phyloP scores from a whole-genome alignment of 1,284 basidiomycete genomes.

The Heterobasidion occidentale region DNA sequence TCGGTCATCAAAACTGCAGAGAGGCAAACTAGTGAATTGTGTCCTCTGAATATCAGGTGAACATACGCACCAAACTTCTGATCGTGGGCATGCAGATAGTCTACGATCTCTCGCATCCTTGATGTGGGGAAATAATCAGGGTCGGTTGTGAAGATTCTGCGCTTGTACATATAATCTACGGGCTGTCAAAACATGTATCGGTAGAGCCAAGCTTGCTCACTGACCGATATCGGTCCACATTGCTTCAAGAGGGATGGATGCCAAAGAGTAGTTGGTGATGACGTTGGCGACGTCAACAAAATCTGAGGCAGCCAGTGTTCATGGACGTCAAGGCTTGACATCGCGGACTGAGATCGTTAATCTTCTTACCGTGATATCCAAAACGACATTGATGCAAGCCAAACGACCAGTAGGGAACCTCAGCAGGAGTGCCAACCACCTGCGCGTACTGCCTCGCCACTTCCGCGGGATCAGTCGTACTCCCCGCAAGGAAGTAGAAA shows the following conservation, averaged over 20 bases:
- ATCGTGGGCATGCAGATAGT: constrained; percentile 47
- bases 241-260: constrained; percentile 60
- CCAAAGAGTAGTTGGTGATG: constrained; percentile 50
- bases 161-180: constrained; percentile 64
- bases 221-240: constrained; percentile 74
- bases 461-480: constrained; percentile 49
- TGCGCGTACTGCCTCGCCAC: constrained; percentile 62
- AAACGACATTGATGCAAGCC: constrained; percentile 70
- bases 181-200: background rate
- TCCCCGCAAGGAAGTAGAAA: constrained; percentile 71
- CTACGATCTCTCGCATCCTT: constrained; percentile 58
- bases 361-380: constrained; percentile 45
- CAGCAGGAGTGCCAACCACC: constrained; percentile 52
- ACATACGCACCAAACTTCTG: constrained; percentile 45
- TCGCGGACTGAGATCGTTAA: too few relatives aligned
- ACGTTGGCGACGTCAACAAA: constrained; percentile 55
- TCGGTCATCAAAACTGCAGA: constrained; percentile 63
- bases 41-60: background rate
- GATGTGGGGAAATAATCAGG: constrained; percentile 58
- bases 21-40: background rate
- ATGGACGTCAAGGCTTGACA: background rate
- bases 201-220: background rate
- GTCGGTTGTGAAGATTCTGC: constrained; percentile 63
- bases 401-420: constrained; percentile 65
- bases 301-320: constrained; percentile 24